Base-by-base conservation (phyloP, 768 basidiomycete genomes). In the Arthromyces matolae region DNA sequence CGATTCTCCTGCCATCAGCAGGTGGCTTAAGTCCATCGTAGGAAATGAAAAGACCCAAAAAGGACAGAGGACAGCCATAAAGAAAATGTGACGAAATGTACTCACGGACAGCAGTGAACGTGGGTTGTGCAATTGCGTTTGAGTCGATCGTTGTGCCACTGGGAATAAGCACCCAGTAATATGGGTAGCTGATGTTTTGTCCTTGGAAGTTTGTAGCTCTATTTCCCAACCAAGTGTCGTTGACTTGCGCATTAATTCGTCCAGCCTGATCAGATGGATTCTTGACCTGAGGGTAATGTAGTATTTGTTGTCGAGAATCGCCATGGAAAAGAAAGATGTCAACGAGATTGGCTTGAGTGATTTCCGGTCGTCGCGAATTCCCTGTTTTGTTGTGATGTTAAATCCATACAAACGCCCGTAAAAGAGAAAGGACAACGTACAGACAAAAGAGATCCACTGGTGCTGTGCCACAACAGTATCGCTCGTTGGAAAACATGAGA, bases 51-150 rank as follows among this genome's bases (percentile, higher is more conserved):
- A n/a, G n/a, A n/a, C n/a, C n/a, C n/a, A 31, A 35, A 18, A 19
- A 45, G 34, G 44, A 31, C 13, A 8, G 8, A 31, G 14, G 32
- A 13, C 7, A 22, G 5, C 22, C 5, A 12, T 24, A 39, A 13
- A 24, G 7, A 27, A 19, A 16, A 33, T 3, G 19, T 20, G 16
- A 22, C 18, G 24, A 24, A 24, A 23, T 53, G 49, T 34, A 89
- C 87, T 68, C 64, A 90, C 87, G 93, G 46, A 93, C 71, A 47
- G 86, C 92, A 18, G 68, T 71, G 66, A 94, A 95, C 1, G 80
- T 89, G 10, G 86, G 64, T 57, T 90, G 87, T 7, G 83, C 77
- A 3, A 74, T 64, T 55, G 79, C 74, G 16, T 78, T 77, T 36
- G 81, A 81, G 55, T 81, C 77, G 32, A 89, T 71, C 2, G 71